Evolutionary conservation across 2,329 filamentous ascomycete species (phyloP), one percentile per base, ranked within the genome.

Genomic region (Colletotrichum sojae): DNA sequence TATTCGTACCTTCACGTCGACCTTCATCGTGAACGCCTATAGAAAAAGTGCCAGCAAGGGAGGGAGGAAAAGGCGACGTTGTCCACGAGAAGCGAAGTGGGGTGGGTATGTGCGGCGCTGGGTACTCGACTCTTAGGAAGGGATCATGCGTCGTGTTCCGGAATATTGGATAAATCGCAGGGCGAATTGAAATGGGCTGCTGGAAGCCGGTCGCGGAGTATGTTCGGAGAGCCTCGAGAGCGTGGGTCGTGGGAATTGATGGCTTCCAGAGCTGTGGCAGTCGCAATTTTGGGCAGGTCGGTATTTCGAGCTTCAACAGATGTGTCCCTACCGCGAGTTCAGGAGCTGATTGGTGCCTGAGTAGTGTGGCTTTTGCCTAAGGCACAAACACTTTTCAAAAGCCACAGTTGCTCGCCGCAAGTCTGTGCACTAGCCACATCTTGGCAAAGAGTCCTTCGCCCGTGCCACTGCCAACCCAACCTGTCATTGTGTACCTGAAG

Each of bases 231-330:
- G 54, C 56, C 62, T 56, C 62, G 27, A 13, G 25, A 69, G 27
- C n/a, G 39, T 56, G 56, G 55, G 68, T 71, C 59, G 63, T 68
- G 53, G 46, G 57, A 57, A 70, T 69, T 62, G 69, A 53, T 71
- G 68, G 70, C 68, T 71, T 71, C 70, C 70, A 71, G 70, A 71
- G 70, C 68, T 71, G 51, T 58, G 67, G 57, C 56, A 45, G 70
- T 51, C 70, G 57, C 55, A 71, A 71, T 71, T 71, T 69, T 71
- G 68, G 60, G 63, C 52, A 55, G 56, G 43, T 60, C 67, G 55
- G 67, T 61, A 66, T 71, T 69, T 68, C 58, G 68, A 71, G 70
- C 70, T 71, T 71, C 63, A 64, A 71, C 64, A 70, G 70, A 71
- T 71, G 70, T 71, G 70, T 71, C 70, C 69, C 62, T 67, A 70